These are phyloP conservation scores for Triticum dicoccoides DNA, from an alignment of 176 grass and related monocot genomes.

Conservation along the genomic window DNA sequence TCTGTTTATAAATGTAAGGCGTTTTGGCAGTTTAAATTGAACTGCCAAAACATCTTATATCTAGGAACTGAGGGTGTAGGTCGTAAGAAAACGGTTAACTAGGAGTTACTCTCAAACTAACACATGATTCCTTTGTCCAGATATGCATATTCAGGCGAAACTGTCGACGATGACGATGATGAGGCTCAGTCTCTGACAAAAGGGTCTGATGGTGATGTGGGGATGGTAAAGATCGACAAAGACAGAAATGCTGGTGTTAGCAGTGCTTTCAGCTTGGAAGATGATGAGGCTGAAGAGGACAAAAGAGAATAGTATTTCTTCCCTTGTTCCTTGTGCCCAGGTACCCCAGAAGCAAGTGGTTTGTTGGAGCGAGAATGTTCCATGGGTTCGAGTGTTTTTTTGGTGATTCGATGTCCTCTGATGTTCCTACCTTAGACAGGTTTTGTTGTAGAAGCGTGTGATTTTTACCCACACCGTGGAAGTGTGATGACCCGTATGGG, in stretches of 20 bases:
- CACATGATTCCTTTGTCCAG: constrained; percentile 38
- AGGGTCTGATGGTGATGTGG: constrained; percentile 73
- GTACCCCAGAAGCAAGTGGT: constrained; percentile 12
- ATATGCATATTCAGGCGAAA: constrained; percentile 92
- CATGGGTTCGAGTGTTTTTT: constrained; percentile 5
- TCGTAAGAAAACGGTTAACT: background rate
- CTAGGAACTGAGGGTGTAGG: background rate
- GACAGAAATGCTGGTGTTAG: constrained; percentile 57
- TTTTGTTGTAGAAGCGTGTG: constrained; percentile 24
- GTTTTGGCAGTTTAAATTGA: no score
- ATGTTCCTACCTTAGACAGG: constrained; percentile 12
- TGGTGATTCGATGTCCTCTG: constrained; percentile 15
- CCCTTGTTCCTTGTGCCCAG: background rate
- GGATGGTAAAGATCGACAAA: constrained; percentile 80
- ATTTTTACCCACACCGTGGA: background rate
- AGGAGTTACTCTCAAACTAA: background rate
- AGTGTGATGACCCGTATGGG: background rate
- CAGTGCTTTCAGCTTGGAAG: constrained; percentile 55
- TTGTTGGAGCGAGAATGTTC: constrained; percentile 31
- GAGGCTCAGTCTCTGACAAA: constrained; percentile 87
- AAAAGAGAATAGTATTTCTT: constrained; percentile 62
- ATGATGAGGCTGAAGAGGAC: constrained; percentile 81
- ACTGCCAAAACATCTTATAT: no score
- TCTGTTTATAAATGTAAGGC: no score
- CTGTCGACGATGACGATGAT: constrained; percentile 74